Evolutionary conservation across 139 green algal genomes (phyloP), one percentile per base, ranked within the genome.

Genomic region (Desmodesmus armatus): DNA sequence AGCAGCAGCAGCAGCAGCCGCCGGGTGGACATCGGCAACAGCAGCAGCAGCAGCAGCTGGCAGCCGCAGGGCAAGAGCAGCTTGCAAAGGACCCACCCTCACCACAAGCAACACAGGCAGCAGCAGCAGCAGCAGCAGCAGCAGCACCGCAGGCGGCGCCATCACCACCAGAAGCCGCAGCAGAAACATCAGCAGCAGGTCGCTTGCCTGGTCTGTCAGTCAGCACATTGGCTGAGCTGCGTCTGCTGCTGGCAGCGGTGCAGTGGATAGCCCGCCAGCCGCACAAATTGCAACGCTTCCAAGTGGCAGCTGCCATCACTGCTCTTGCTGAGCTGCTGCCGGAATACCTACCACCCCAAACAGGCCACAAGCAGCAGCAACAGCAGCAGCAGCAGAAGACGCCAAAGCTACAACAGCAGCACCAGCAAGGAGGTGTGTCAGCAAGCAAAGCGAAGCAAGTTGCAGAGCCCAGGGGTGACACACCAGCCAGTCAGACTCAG

Each of bases 311-410:
- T 82, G 25, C 21, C 0, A 70, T 82, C 17, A 70, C 70, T 25
- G 37, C 75, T 13, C 33, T 73, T 21, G 62, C 31, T 21, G 51
- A 82, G 55, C 53, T 82, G 55, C 55, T 82, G 55, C 76, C 55
- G 15, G 19, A 4, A 13, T 35, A 58, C 2, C 23, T 82, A 25
- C 15, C 60, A 25, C 76, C 44, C 27, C 55, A 82, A 21, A n/a
- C 43, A 1, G 71, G 43, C 23, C 33, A 55, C 23, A 40, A 47
- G 73, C 73, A 66, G 73, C 73, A 71, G 75, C 75, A 82, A 7
- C 33, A 70, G 35, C 75, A 70, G 51, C 51, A 44, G 51, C 75
- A 69, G 75, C 19, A 37, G 5, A 31, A 40, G 29, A 13, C 27
- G 21, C 19, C n/a, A 5, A 25, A 43, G 5, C 29, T 17, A 25